Evolutionary conservation across 306 rosid genomes (phyloP), one percentile per base, ranked within the genome.

Genomic region (Quercus rubra): DNA sequence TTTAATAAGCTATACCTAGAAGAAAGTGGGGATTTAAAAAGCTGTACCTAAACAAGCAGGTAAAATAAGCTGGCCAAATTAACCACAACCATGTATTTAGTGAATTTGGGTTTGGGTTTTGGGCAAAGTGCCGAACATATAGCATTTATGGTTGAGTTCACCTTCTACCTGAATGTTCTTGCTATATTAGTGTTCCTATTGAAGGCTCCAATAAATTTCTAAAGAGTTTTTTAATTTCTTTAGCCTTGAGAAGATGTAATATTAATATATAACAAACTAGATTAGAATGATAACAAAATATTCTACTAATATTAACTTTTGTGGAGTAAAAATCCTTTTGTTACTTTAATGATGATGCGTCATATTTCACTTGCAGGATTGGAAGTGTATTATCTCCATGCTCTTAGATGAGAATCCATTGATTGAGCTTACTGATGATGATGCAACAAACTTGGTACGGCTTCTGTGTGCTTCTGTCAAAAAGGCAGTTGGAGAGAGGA

Each of bases 401-500:
- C 97, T 95, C 79, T 91, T 95, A 27, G 92, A 92, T 74, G 99
- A 90, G 74, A 92, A 90, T 82, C 86, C 94, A 74, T 79, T 79
- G 57, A 73, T 84, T 71, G 98, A 90, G 82, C 94, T 93, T 74
- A 88, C 93, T 73, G 99, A 95, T 70, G 93, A 86, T 80, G 92
- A 90, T 91, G 93, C 95, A 61, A 90, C 97, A 76, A 95, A 95
- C 87, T 88, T 95, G 86, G 99, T 95, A 74, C 94, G 97, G 14
- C 97, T 95, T 67, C 97, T 95, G 77, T 85, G 91, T 86, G 90
- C 93, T 64, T 95, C 99, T 76, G 97, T 92, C 81, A 91, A 89
- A 80, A 95, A 92, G 89, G 99, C 99, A 62, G 92, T 91, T 63
- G 99, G 99, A 80, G 97, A 92, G 88, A 91, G 92, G 89, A 95